A percentile compares a stretch with the other conserved stretches of the same genome.
These are phyloP conservation scores for Fonsecaea erecta DNA, from an alignment of 2,329 filamentous ascomycete species.

Conservation along the genomic window DNA sequence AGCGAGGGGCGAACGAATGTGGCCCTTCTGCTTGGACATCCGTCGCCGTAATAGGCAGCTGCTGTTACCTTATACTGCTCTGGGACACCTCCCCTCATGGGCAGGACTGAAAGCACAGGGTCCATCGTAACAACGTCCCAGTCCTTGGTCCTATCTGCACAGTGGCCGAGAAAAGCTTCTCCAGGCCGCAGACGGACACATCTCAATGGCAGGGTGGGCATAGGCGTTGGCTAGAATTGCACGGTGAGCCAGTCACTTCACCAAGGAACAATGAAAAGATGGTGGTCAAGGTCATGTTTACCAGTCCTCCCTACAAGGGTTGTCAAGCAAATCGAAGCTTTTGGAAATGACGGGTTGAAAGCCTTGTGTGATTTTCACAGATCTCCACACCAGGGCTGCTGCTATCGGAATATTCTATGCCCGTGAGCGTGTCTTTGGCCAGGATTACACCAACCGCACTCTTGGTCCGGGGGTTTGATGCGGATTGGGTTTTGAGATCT, in stretches of 20 bases:
- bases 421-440: too few relatives aligned
- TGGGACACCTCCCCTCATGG: not conserved
- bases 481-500: too few relatives aligned
- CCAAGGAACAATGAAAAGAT: conserved; percentile 50
- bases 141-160: not conserved
- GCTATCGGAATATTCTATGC: too few relatives aligned
- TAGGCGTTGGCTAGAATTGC: too few relatives aligned
- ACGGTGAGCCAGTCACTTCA: conserved; percentile 49
- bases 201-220: conserved; percentile 48
- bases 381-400: conserved; percentile 49
- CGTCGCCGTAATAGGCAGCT: not conserved
- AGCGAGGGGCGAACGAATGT: not conserved
- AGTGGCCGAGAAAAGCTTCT: conserved; percentile 27
- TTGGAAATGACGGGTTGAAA: not conserved
- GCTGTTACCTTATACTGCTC: not conserved
- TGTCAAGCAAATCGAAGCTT: conserved; percentile 22
- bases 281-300: conserved; percentile 52
- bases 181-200: conserved; percentile 46
- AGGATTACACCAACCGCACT: too few relatives aligned
- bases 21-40: conserved; percentile 4
- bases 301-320: conserved; percentile 53
- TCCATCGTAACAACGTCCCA: not conserved
- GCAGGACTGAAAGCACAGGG: too few relatives aligned
- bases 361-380: conserved; percentile 33
- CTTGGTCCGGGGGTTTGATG: too few relatives aligned